Conservation (phyloP, 2,329 filamentous ascomycete species). For the Fusarium albosuccineum region DNA sequence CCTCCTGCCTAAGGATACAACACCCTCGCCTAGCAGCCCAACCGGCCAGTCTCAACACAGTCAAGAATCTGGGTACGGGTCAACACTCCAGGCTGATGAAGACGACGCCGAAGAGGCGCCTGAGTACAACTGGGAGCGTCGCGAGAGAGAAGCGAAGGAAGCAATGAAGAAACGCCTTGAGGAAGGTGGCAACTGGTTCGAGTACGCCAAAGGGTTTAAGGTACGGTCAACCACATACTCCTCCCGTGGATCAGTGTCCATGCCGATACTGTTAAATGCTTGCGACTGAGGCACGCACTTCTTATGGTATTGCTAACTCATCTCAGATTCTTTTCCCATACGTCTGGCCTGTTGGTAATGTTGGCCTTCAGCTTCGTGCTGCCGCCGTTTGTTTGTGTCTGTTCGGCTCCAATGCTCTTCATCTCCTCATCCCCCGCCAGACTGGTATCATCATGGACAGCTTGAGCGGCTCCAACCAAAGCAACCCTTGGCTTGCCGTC, state of each 20-base stretch:
- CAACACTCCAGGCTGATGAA: slow-evolving; percentile 54
- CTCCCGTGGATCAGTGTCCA: neutral
- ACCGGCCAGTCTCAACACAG: slow-evolving; percentile 32
- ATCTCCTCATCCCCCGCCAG: slow-evolving; percentile 83
- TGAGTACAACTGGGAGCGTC: slow-evolving; percentile 68
- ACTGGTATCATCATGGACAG: slow-evolving; percentile 83
- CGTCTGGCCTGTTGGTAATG: slow-evolving; percentile 79
- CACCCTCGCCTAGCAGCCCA: slow-evolving; percentile 40
- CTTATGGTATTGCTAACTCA: slow-evolving; percentile 6
- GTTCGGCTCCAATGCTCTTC: slow-evolving; percentile 77
- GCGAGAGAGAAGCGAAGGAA: slow-evolving; percentile 66
- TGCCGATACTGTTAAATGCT: neutral
- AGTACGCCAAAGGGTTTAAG: slow-evolving; percentile 80
- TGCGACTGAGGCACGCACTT: neutral
- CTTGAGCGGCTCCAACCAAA: slow-evolving; percentile 64
- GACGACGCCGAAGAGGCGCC: slow-evolving; percentile 54
- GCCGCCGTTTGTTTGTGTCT: slow-evolving; percentile 76
- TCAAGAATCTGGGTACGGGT: slow-evolving; percentile 56
- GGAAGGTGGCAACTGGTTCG: slow-evolving; percentile 81
- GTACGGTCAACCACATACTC: slow-evolving; percentile 51
- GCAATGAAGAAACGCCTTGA: slow-evolving; percentile 77
- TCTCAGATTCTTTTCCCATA: slow-evolving; percentile 79
- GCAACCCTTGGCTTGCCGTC: slow-evolving; percentile 66
- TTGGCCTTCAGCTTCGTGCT: slow-evolving; percentile 75
- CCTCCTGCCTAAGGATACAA: slow-evolving; percentile 59